Base-by-base conservation (phyloP, 345 rosid species). In the Eucalyptus urophylla region DNA sequence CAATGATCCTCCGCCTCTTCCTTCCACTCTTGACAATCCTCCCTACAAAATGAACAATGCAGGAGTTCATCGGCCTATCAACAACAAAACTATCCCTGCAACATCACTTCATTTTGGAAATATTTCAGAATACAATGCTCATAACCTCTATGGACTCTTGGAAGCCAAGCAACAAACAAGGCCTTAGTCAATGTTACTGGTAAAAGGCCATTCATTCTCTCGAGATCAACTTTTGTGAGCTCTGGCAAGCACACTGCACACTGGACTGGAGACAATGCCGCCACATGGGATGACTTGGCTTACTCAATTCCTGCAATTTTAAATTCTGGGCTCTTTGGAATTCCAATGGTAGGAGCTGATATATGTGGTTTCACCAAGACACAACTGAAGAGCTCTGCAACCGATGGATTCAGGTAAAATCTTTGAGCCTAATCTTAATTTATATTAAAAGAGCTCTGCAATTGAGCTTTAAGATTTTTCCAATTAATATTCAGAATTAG, bases 321-420 rank as follows among this genome's bases (percentile, higher is more conserved):
- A 87, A 96, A 94, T 91, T 95, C 88, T n/a, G 97, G 98, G 33
- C 92, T 96, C 87, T 95, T 95, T 89, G 98, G 97, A 58, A 91
- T 96, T 87, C 98, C 97, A 60, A 96, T 96, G 97, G 97, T 96
- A 43, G 98, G 97, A 86, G 97, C 97, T 86, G 98, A 96, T 88
- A 96, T 96, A 27, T 96, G 98, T 45, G 98, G 98, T 24, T 96
- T 96, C 89, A 4, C 15, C 90, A 65, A 62, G 21, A 93, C 90
- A 95, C 97, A 33, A 90, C 90, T 1, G 97, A 96, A 89, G 98
- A 95, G 54, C 94, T 96, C 65, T 96, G 97, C 89, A 90, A 89
- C 50, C 92, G 97, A 49, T 96, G 98, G 97, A 96, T 96, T 89
- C 97, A 96, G 96, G 97, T 94, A 49, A 50, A 40, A 27, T 60